Evolutionary conservation across 768 basidiomycete genomes (phyloP), one percentile per base, ranked within the genome.

Genomic region (Glaciozyma martinii): DNA sequence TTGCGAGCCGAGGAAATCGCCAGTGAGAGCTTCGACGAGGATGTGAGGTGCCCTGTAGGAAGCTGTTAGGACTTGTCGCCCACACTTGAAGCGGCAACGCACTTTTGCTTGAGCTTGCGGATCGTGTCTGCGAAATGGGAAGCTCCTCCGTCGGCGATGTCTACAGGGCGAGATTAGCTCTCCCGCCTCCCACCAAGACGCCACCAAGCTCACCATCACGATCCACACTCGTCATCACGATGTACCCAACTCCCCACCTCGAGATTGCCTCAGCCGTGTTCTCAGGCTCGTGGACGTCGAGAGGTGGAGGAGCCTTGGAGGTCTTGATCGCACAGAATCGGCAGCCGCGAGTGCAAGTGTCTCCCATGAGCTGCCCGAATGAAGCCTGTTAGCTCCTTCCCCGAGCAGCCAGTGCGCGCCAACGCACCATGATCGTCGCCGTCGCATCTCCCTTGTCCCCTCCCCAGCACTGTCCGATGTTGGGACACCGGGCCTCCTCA

Each of bases 381-480:
- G 2, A 55, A 29, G 25, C 32, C 6, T 18, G 30, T 29, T 33
- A 19, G 29, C 29, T 19, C 30, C 9, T 52, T 15, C 29, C 25
- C n/a, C 29, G 8, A 18, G 18, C 16, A 27, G 3, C 15, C 25
- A 50, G 13, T 1, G 49, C 18, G 30, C 5, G 1, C 33, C 44
- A 55, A 61, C 81, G 65, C 68, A 90, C 93, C 95, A 99, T 98
- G 76, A 99, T 99, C 4, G 95, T 99, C 16, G 95, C 95, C 10
- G 95, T 99, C 29, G 95, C 95, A 72, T 85, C 86, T 13, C 60
- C 68, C 61, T 76, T 76, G 33, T 77, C 78, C 13, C 92, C 92
- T 49, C 95, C 91, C 95, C 95, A 99, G 74, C 95, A 99, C 74
- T 98, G 94, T n/a, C 94, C 95, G 62, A 99, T 97, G 74, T 99